Percentiles rank a stretch among this genome's conserved stretches.
Evolutionary conservation across 306 rosid species (phyloP).

Genomic region (Lablab purpureus): DNA sequence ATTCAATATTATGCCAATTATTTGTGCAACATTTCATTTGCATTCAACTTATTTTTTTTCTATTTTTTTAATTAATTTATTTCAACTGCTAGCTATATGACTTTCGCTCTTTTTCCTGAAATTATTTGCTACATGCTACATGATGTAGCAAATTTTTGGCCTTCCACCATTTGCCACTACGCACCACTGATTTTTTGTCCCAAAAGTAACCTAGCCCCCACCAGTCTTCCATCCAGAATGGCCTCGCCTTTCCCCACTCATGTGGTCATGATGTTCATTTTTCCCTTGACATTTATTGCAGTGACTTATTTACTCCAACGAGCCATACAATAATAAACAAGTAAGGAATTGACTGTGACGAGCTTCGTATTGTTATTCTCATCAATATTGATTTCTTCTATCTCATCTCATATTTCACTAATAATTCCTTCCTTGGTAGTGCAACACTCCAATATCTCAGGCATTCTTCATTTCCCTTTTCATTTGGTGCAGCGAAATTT

Average conservation of each 20-base stretch:
- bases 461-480: conserved; percentile 8
- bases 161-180: background rate
- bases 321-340: background rate
- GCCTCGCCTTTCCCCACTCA: background rate
- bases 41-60: background rate
- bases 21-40: background rate
- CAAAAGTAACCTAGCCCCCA: background rate
- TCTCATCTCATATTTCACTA: background rate
- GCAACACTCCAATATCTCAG: background rate
- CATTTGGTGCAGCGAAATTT: background rate
- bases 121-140: background rate
- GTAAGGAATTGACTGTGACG: background rate
- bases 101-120: too few species aligned
- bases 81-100: background rate
- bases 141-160: background rate
- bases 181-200: background rate
- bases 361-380: background rate
- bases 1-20: background rate
- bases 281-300: background rate
- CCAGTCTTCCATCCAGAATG: background rate
- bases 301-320: background rate
- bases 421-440: background rate
- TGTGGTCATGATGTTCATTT: background rate
- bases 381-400: background rate
- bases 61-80: background rate